Percentiles rank a stretch among this genome's conserved stretches.
phyloP scores from a whole-genome alignment of 1,284 basidiomycete genomes.

The Ganoderma boninense region DNA sequence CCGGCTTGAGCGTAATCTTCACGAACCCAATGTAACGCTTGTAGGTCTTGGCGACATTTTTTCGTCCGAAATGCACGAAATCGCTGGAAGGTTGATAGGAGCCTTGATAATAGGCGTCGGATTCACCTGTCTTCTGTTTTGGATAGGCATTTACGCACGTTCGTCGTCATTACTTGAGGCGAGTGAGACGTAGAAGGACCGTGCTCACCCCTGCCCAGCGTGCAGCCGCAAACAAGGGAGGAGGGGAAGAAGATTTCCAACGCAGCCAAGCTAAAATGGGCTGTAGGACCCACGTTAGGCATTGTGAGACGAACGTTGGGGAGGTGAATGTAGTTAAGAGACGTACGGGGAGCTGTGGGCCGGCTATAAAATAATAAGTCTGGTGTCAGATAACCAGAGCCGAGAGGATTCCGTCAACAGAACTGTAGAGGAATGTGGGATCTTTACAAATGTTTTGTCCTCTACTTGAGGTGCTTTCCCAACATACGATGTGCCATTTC shows the following conservation, averaged over 20 bases:
- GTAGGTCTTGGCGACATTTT: neutral
- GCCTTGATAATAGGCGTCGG: neutral
- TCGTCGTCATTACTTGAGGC: neutral
- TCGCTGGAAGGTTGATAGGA: neutral
- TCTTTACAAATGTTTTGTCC: neutral
- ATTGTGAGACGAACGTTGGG: neutral
- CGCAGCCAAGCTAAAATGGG: neutral
- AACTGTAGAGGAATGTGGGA: neutral
- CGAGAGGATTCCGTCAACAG: neutral
- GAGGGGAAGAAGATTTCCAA: neutral
- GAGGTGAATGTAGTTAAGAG: neutral
- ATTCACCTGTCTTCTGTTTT: neutral
- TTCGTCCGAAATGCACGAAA: neutral
- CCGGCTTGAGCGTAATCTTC: slow-evolving; percentile 25
- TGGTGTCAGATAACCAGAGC: neutral
- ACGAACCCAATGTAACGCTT: slow-evolving; percentile 47
- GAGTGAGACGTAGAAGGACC: neutral
- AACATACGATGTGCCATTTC: neutral
- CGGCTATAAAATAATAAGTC: neutral
- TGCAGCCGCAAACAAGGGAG: neutral
- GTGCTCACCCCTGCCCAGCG: neutral
- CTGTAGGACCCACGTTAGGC: neutral
- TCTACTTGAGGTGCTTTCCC: neutral
- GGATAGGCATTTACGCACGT: neutral
- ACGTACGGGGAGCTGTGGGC: neutral